These are phyloP conservation scores for Flagelloscypha sp. DNA, from an alignment of 768 basidiomycete genomes.

Conservation along the genomic window DNA sequence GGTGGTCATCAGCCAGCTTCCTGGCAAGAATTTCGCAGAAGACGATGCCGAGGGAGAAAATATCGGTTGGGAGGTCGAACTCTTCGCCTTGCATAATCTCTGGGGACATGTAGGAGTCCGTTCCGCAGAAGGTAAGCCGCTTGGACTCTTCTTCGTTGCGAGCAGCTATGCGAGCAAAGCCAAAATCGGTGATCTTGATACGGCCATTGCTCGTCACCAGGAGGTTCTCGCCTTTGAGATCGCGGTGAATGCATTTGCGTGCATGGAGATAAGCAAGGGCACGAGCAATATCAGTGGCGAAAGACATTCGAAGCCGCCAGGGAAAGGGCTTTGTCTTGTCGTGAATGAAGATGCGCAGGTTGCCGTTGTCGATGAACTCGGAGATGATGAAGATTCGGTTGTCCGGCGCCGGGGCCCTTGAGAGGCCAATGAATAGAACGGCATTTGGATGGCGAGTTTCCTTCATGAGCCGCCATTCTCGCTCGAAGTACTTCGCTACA, in stretches of 20 bases:
- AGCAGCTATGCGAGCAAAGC: slow-evolving; percentile 91
- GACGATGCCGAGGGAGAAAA: slow-evolving; percentile 89
- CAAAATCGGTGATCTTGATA: slow-evolving; percentile 98
- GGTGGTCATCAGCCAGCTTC: slow-evolving; percentile 73
- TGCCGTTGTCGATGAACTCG: slow-evolving; percentile 90
- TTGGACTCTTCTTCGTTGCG: slow-evolving; percentile 85
- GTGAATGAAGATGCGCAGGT: slow-evolving; percentile 85
- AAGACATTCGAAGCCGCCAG: slow-evolving; percentile 89
- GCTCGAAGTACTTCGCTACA: slow-evolving; percentile 93
- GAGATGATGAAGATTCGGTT: slow-evolving; percentile 91
- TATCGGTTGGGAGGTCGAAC: slow-evolving; percentile 90
- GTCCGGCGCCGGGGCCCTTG: slow-evolving; percentile 67
- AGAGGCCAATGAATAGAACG: slow-evolving; percentile 87
- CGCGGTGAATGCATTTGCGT: slow-evolving; percentile 79
- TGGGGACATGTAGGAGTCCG: slow-evolving; percentile 94
- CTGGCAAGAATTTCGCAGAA: slow-evolving; percentile 88
- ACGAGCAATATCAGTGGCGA: slow-evolving; percentile 89
- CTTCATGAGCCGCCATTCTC: slow-evolving; percentile 99
- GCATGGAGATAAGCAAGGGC: slow-evolving; percentile 98
- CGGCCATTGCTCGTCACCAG: slow-evolving; percentile 92
- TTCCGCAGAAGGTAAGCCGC: slow-evolving; percentile 81
- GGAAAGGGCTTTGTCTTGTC: slow-evolving; percentile 79
- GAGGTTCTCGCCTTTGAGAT: slow-evolving; percentile 96
- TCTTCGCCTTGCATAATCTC: slow-evolving; percentile 88
- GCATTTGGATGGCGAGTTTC: slow-evolving; percentile 70